These are phyloP conservation scores for Leishmania arabica DNA, from an alignment of 208 protist species.

Conservation along the genomic window DNA sequence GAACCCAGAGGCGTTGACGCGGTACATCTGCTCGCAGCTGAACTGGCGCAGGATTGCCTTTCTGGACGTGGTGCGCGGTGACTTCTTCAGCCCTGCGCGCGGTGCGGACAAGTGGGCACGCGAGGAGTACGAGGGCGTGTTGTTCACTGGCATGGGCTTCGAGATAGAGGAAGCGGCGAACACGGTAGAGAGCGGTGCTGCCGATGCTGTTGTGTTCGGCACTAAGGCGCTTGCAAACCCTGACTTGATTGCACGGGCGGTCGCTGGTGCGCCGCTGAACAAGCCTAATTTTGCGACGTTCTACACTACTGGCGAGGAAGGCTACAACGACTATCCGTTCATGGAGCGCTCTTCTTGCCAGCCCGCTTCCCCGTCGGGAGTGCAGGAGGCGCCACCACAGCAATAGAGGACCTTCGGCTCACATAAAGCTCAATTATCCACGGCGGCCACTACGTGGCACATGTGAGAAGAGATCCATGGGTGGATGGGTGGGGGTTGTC, in stretches of 20 bases:
- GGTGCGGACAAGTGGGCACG: slow-evolving; percentile 52
- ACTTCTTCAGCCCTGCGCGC: slow-evolving; percentile 22
- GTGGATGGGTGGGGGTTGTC: no score
- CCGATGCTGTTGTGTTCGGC: slow-evolving; percentile 66
- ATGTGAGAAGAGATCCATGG: not conserved
- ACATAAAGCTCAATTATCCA: not conserved
- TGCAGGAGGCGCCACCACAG: not conserved
- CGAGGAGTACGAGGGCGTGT: slow-evolving; percentile 45
- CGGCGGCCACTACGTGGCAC: not conserved
- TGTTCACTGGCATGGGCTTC: slow-evolving; percentile 52
- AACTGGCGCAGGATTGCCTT: slow-evolving; percentile 48
- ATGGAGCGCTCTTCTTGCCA: not conserved
- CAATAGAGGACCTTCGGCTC: not conserved
- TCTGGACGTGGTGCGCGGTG: slow-evolving; percentile 44
- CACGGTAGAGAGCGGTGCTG: slow-evolving; percentile 35
- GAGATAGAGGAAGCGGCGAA: slow-evolving; percentile 40
- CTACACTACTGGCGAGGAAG: slow-evolving; percentile 18
- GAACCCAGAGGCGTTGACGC: slow-evolving; percentile 47
- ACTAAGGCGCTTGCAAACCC: slow-evolving; percentile 65
- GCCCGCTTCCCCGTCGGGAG: not conserved
- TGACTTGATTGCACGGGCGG: slow-evolving; percentile 55
- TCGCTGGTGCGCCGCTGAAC: slow-evolving; percentile 39
- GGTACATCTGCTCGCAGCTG: slow-evolving; percentile 56
- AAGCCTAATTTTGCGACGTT: slow-evolving; percentile 14
- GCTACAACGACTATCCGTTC: slow-evolving; percentile 60